Evolutionary conservation across 2,329 filamentous ascomycete genomes (phyloP), one percentile per base, ranked within the genome.

Genomic region (Chaetomiaceae sp.): DNA sequence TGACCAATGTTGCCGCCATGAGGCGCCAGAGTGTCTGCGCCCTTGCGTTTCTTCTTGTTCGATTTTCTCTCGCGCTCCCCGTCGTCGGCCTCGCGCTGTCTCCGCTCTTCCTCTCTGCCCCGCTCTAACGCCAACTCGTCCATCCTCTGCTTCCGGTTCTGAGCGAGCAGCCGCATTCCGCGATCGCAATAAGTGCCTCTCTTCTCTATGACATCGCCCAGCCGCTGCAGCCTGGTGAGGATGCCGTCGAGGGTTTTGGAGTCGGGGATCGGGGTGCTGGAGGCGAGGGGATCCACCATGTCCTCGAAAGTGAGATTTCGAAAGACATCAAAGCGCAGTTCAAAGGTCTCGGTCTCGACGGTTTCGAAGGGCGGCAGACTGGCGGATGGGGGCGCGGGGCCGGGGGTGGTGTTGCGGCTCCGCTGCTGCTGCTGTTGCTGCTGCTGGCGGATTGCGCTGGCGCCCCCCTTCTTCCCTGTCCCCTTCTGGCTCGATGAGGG

Each of bases 41-140:
- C 87, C 71, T 90, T 90, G 67, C 87, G 84, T 74, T 89, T 90
- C 76, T 89, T 90, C 59, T 86, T 78, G 68, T 91, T 90, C 21
- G 75, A 72, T 63, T 81, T 81, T 20, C 71, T 69, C 48, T 76
- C 74, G 43, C 67, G 62, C 55, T 69, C 69, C 56, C 74, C 74
- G 40, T 80, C 78, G 25, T 69, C 76, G 48, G 75, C 64, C 68
- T 75, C 66, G 66, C 74, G 62, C 75, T 66, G 79, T 70, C 65
- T 66, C 48, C 72, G 73, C 64, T 77, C 75, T 33, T 79, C 78
- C 51, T 82, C 76, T 42, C 73, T 67, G 36, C 77, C 72, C 55
- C 69, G 65, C 55, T 74, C 70, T 13, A 67, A 67, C 16, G 72
- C 71, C 44, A 73, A 61, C 48, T 84, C 79, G 51, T 82, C 79